Conservation (phyloP, 225 moss, liverwort and hornwort genomes). For the Rhytidiadelphus loreus region DNA sequence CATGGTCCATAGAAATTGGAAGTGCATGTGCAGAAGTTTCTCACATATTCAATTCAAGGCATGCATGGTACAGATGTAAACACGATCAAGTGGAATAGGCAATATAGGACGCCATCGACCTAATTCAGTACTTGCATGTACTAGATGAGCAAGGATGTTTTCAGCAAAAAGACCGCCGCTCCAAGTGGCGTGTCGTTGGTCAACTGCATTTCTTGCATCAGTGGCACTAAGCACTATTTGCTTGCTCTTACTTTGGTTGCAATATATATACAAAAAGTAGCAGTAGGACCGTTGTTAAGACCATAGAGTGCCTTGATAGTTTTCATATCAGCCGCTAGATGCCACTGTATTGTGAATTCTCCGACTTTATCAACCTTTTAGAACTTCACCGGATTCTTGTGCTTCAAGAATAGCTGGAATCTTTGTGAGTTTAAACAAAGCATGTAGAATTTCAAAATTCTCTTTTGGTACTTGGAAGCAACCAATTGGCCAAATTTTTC, state of each 20-base stretch:
- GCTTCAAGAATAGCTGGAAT: not conserved
- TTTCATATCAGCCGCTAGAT: rapidly evolving
- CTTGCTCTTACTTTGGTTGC: no score
- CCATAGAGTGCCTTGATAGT: rapidly evolving
- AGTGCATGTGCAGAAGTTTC: not conserved
- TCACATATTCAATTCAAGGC: rapidly evolving
- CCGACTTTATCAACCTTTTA: no score
- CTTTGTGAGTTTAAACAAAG: rapidly evolving
- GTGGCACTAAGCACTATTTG: rapidly evolving
- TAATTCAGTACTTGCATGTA: rapidly evolving
- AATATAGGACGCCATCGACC: rapidly evolving
- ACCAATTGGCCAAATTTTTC: rapidly evolving
- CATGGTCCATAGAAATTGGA: not conserved
- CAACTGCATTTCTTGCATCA: rapidly evolving
- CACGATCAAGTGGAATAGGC: rapidly evolving
- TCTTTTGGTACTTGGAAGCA: no score
- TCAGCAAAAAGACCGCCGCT: rapidly evolving
- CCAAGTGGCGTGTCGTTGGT: rapidly evolving
- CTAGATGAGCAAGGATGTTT: rapidly evolving
- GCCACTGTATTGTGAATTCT: no score
- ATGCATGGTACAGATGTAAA: not conserved
- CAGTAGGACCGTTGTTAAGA: rapidly evolving
- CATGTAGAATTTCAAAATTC: no score
- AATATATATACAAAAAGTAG: no score
- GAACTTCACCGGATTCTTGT: rapidly evolving